Conservation (phyloP, 805 yeast species). For the Torulaspora gathmanii region DNA sequence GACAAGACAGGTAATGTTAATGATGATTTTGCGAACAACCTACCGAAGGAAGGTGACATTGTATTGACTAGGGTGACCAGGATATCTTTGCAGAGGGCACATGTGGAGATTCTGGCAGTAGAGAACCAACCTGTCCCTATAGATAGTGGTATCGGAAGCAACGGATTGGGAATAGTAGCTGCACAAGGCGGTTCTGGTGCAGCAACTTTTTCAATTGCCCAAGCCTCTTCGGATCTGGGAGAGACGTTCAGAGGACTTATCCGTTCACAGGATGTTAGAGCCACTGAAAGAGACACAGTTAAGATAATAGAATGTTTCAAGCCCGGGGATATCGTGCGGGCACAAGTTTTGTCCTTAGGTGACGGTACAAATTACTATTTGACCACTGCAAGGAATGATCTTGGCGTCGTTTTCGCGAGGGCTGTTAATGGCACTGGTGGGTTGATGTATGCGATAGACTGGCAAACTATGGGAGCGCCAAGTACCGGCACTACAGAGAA, state of each 20-base stretch:
- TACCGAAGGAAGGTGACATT: constrained; percentile 81
- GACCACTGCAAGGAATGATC: constrained; percentile 82
- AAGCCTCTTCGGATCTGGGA: constrained; percentile 66
- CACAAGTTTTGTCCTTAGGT: constrained; percentile 75
- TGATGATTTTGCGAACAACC: constrained; percentile 40
- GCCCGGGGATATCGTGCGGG: constrained; percentile 92
- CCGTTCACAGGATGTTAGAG: constrained; percentile 81
- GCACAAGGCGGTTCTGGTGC: constrained; percentile 57
- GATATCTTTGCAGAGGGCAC: constrained; percentile 63
- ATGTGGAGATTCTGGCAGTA: constrained; percentile 68
- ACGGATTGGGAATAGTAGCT: constrained; percentile 40
- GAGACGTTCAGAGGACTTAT: constrained; percentile 86
- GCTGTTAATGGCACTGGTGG: constrained; percentile 63
- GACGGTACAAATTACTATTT: constrained; percentile 90
- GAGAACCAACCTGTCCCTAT: constrained; percentile 54
- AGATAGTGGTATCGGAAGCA: constrained; percentile 65
- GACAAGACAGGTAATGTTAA: constrained; percentile 17
- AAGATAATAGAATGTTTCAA: constrained; percentile 70
- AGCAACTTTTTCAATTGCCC: constrained; percentile 39
- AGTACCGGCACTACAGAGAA: constrained; percentile 67
- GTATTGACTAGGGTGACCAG: constrained; percentile 73
- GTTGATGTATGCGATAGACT: constrained; percentile 82
- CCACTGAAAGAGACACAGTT: constrained; percentile 86
- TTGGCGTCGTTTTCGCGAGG: constrained; percentile 90
- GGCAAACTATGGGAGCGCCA: constrained; percentile 90